A percentile compares a stretch with the other conserved stretches of the same genome.
These are phyloP conservation scores for Protea cynaroides DNA, from an alignment of 164 flowering plant genomes.

Conservation along the genomic window DNA sequence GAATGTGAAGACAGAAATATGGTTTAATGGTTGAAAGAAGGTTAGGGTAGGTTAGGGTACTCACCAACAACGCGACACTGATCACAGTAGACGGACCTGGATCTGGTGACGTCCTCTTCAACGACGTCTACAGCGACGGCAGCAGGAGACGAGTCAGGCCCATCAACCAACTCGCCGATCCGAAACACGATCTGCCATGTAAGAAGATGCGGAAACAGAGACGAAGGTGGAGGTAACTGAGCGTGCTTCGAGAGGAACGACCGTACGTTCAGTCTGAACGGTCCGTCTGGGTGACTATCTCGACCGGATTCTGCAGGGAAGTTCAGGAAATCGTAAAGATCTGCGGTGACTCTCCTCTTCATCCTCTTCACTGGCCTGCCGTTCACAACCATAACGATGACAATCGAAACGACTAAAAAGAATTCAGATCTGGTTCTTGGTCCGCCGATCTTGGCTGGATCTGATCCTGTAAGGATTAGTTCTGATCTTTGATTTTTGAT, in stretches of 20 bases:
- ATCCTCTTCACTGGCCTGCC: slow-evolving; percentile 54
- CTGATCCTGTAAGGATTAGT: too few species aligned
- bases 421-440: too few species aligned
- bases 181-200: slow-evolving; percentile 52
- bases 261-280: slow-evolving; percentile 46
- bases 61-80: slow-evolving; percentile 96
- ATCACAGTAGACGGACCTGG: slow-evolving; percentile 83
- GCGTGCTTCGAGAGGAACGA: slow-evolving; percentile 43
- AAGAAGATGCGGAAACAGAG: slow-evolving; percentile 38
- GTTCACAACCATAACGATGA: slow-evolving; percentile 49
- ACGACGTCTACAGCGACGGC: slow-evolving; percentile 57
- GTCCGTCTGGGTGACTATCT: slow-evolving; percentile 19
- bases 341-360: slow-evolving; percentile 70
- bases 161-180: slow-evolving; percentile 29
- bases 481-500: too few species aligned
- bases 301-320: slow-evolving; percentile 33
- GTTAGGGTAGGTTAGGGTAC: too few species aligned
- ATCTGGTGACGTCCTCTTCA: slow-evolving; percentile 74
- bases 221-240: slow-evolving; percentile 29
- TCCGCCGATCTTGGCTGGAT: too few species aligned
- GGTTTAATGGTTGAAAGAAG: too few species aligned
- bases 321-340: slow-evolving; percentile 54
- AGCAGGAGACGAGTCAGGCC: slow-evolving; percentile 23
- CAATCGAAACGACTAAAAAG: too few species aligned
- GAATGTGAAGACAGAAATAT: too few species aligned